Conservation (phyloP, 345 rosid genomes). For the Acer negundo region DNA sequence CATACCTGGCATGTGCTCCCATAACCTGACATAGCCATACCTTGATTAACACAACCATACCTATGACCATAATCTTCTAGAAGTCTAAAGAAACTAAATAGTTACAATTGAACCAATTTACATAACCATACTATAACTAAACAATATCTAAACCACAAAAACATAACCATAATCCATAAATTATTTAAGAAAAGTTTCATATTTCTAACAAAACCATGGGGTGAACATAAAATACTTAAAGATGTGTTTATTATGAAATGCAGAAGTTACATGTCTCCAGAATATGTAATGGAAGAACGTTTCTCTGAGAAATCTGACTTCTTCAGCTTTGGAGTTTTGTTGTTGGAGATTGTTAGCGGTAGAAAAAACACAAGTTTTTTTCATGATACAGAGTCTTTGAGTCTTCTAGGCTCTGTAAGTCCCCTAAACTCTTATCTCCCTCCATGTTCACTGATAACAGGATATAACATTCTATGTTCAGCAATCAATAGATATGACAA, state of each 20-base stretch:
- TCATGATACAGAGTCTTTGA: conserved; percentile 19
- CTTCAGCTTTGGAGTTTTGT: conserved; percentile 44
- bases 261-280: not conserved
- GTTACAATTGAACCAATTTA: no score
- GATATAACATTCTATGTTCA: not conserved
- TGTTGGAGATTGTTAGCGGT: conserved; percentile 41
- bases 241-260: no score
- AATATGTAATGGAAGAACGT: not conserved
- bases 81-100: no score
- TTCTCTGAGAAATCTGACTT: conserved; percentile 24
- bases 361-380: conserved; percentile 34
- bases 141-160: no score
- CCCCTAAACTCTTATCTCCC: not conserved
- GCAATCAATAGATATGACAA: not conserved
- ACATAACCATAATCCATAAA: no score
- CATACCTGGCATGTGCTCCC: no score
- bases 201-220: no score
- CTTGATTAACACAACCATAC: no score
- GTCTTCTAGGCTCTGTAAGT: conserved; percentile 34
- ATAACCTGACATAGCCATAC: no score
- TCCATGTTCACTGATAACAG: not conserved
- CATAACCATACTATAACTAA: no score
- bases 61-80: no score
- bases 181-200: no score
- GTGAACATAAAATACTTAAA: not conserved